Evolutionary conservation across 805 yeast species (phyloP).

Genomic region (Lipomyces chichibuensis): DNA sequence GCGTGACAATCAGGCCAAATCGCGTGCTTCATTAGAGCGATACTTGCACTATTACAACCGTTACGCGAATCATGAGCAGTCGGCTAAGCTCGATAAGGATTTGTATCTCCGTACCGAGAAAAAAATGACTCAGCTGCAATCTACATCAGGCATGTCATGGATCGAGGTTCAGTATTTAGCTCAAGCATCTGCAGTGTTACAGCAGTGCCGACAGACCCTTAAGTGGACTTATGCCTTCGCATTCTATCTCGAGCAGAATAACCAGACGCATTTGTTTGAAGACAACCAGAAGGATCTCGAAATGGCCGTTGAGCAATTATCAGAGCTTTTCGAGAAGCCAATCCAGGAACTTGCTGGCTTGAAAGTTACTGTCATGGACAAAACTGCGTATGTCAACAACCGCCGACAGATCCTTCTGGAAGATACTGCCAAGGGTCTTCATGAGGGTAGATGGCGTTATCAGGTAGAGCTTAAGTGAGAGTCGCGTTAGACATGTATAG

Average conservation of each 20-base stretch:
- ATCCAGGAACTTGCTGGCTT: constrained; percentile 45
- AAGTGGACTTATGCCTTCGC: constrained; percentile 92
- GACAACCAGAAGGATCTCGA: constrained; percentile 67
- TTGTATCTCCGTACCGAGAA: constrained; percentile 65
- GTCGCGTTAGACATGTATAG: neutral
- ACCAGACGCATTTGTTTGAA: constrained; percentile 66
- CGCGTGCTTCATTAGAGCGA: constrained; percentile 57
- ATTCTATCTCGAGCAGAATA: constrained; percentile 59
- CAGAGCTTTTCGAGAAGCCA: constrained; percentile 58
- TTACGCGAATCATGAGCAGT: constrained; percentile 73
- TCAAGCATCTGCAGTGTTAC: constrained; percentile 67
- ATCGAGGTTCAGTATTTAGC: constrained; percentile 82
- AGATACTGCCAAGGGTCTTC: constrained; percentile 50
- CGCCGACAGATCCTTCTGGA: constrained; percentile 51
- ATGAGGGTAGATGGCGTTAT: constrained; percentile 46
- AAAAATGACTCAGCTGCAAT: constrained; percentile 67
- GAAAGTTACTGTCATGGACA: constrained; percentile 49
- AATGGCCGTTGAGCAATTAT: constrained; percentile 68
- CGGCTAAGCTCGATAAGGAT: constrained; percentile 70
- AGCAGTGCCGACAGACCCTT: constrained; percentile 71
- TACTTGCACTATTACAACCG: constrained; percentile 77
- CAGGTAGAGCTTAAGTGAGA: constrained; percentile 34
- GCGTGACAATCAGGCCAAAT: constrained; percentile 49
- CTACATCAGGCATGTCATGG: constrained; percentile 70
- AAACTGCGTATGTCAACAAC: constrained; percentile 49